Evolutionary conservation across 208 protist genomes (phyloP).

Genomic region (Leishmania mexicana): DNA sequence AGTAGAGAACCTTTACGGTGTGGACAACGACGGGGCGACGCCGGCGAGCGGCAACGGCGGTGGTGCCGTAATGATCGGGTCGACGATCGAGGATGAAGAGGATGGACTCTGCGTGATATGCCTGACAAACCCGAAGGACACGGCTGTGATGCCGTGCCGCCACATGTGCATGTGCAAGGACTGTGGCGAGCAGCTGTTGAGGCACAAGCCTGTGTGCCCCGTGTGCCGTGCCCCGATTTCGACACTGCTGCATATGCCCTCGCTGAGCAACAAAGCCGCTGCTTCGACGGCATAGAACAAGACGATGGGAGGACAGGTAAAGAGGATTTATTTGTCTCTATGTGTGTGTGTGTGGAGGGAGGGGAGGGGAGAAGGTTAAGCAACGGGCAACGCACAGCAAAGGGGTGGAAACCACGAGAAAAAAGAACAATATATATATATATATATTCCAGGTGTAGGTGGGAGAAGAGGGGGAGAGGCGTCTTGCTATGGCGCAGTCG

Average conservation of each 20-base stretch:
- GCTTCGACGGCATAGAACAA: not conserved
- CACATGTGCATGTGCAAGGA: conserved; percentile 95
- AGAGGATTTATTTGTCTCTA: no score
- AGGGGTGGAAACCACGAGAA: not conserved
- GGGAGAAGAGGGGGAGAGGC: not conserved
- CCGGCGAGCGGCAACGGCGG: conserved; percentile 37
- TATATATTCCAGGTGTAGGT: not conserved
- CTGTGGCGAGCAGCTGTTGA: conserved; percentile 92
- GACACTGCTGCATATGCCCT: conserved; percentile 88
- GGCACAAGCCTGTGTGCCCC: conserved; percentile 94
- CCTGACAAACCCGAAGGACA: conserved; percentile 91
- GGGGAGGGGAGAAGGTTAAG: not conserved
- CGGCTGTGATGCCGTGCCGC: conserved; percentile 93
- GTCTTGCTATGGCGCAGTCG: not conserved
- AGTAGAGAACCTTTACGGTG: conserved; percentile 89
- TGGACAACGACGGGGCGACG: conserved; percentile 57
- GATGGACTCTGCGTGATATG: conserved; percentile 94
- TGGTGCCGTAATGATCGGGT: conserved; percentile 75
- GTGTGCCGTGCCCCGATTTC: conserved; percentile 92
- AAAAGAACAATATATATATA: no score
- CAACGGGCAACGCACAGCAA: not conserved
- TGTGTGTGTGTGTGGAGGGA: not conserved
- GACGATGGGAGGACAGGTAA: not conserved
- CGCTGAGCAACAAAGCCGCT: conserved; percentile 33
- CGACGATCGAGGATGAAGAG: conserved; percentile 82